These are phyloP conservation scores for Phanerochaete sordida DNA, from an alignment of 768 basidiomycete species.

Conservation along the genomic window DNA sequence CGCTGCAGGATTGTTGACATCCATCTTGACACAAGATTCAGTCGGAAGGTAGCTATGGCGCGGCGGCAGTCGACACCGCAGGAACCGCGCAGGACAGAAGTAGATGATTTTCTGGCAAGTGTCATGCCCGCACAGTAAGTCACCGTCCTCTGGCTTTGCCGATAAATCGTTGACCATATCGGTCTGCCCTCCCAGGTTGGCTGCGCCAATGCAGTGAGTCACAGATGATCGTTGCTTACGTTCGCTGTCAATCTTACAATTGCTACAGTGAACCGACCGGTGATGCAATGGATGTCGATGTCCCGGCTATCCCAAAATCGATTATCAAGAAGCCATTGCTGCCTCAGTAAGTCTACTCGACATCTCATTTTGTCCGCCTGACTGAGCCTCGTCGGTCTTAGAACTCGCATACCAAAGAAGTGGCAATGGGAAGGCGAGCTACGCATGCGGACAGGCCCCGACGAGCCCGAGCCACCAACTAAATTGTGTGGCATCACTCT, in stretches of 20 bases:
- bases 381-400: background rate
- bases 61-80: background rate
- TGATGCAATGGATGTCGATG: background rate
- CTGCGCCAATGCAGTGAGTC: slow-evolving; percentile 23
- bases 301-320: background rate
- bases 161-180: slow-evolving; percentile 11
- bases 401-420: slow-evolving; percentile 44
- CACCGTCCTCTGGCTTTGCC: background rate
- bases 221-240: background rate
- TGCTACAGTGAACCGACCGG: background rate
- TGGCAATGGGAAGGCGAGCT: slow-evolving; percentile 68
- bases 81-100: slow-evolving; percentile 18
- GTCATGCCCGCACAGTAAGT: slow-evolving; percentile 42
- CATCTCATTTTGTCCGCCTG: background rate
- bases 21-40: background rate
- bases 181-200: slow-evolving; percentile 9
- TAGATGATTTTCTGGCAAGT: slow-evolving; percentile 33
- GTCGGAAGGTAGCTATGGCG: background rate
- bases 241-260: background rate
- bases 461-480: slow-evolving; percentile 28
- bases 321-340: background rate
- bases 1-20: too few species aligned
- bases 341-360: slow-evolving; percentile 6
- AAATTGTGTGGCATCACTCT: slow-evolving; percentile 48
- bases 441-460: slow-evolving; percentile 34